Evolutionary conservation across 225 moss, liverwort and hornwort species (phyloP), one percentile per base, ranked within the genome.

Genomic region (Lunularia cruciata): DNA sequence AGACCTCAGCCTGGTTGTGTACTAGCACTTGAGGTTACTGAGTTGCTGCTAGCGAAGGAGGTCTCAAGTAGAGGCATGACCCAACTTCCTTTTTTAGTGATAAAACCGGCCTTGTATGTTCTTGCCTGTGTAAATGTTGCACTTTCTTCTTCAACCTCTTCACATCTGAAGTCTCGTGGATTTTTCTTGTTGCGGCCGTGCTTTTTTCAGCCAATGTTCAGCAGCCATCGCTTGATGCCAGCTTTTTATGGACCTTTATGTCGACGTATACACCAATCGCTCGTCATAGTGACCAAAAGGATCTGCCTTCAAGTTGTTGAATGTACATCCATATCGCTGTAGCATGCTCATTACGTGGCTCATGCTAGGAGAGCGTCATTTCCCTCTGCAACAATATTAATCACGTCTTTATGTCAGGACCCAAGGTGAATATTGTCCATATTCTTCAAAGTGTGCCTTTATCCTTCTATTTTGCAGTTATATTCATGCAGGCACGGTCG

Each of bases 11-110:
- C 53, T 57, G 69, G 37, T 69, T 57, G 56, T 69, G 30, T 40
- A 69, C 55, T 69, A 55, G 51, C 40, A 16, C 38, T 56, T 55
- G 40, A 6, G 57, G 69, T 57, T 57, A 40, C 16, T 69, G 57
- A 57, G 19, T 69, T 55, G 57, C 57, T 57, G 45, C 39, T 69
- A 19, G 69, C 69, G 54, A 57, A 38, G 69, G 56, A 69, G 57
- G 56, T 69, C 40, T 57, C 39, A 43, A 57, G 48, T 67, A 34
- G 36, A 52, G 67, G 46, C 52, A 52, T 52, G 46, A 48, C 52
- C 47, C 49, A 67, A 33, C 67, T 34, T 16, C 49, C 20, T 10
- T 37, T 5, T 42, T 2, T 22, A 52, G 31, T 51, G 49, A 49
- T 34, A 2, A 46, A 40, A 63, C 5, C 31, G 0, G 16, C 16